Evolutionary conservation across 1,284 basidiomycete genomes (phyloP), one percentile per base, ranked within the genome.

Genomic region (Exsudoporus floridanus): DNA sequence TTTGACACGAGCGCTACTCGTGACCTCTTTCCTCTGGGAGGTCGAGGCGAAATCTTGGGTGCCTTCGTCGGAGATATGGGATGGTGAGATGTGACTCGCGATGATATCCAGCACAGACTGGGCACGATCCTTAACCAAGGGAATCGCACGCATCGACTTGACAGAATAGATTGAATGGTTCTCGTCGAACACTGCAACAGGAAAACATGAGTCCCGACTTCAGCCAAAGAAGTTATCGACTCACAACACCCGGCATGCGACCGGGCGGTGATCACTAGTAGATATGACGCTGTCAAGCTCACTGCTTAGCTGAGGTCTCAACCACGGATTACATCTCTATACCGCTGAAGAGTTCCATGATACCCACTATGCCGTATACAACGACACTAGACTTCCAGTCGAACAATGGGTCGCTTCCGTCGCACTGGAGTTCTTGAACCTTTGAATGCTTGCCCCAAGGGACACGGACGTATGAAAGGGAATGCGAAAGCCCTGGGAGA

Each of bases 311-410:
- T 31, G 16, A 41, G 36, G 33, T 41, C 18, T 36, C 44, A 18
- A 7, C 21, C 43, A 49, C 14, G 27, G 30, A 42, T 27, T 40
- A 37, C 12, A 45, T 23, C 42, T 52, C 39, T 46, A 38, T 70
- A 90, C 89, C 81, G 60, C 82, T 77, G 64, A 82, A 88, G 30
- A 92, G 70, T 56, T 84, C 81, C 56, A 91, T 63, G 18, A 87
- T 73, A 5, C 88, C 88, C 39, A 90, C 72, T 55, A 92, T 78
- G 10, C 89, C 89, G 66, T 88, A 85, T 13, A 88, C 77, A 36
- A 88, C 67, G 36, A 80, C 78, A 53, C 76, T 70, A 12, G 78
- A 74, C 7, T 70, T 63, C 84, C 86, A 89, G 60, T 80, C 74
- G 25, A 70, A 56, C 14, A 65, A 65, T n/a, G 56, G 21, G 21